Evolutionary conservation across 768 basidiomycete species (phyloP), one percentile per base, ranked within the genome.

Genomic region (Boletus reticuloceps): DNA sequence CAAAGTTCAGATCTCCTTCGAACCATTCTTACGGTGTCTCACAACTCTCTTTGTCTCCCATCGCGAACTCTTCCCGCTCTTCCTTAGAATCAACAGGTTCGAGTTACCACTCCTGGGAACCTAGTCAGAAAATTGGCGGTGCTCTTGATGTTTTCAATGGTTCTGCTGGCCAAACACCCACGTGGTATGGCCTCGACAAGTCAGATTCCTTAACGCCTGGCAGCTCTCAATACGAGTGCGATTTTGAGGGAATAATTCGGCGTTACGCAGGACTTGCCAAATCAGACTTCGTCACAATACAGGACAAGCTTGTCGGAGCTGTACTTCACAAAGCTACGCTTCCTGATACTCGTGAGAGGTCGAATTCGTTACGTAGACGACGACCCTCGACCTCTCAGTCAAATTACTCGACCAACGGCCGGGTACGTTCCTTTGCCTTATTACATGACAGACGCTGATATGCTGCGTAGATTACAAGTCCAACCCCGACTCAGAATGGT

Each of bases 351-450:
- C 82, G 82, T 12, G 82, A 84, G 61, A 82, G 89, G 44, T 75
- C 80, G 0, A 84, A 82, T 50, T 91, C 89, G n/a, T 74, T 89
- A 60, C 79, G 89, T 53, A 82, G 83, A 58, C 80, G 91, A 47
- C 78, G 89, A 38, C 89, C 88, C 12, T 91, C 89, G 1, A 89
- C 87, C 14, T 89, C 90, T n/a, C 89, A 91, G 69, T 88, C 89
- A 12, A 86, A 83, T 63, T 86, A 89, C 64, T 85, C 85, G 1
- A 72, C 71, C 43, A 79, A 74, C 51, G 81, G 79, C n/a, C 77
- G 80, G 51, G 79, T 80, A 56, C 44, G 74, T 65, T 13, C 34
- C 45, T 45, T 22, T 54, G 4, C 27, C 38, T 54, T 53, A 19
- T 43, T 19, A 32, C 10, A 41, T 45, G 45, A 34, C 38, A 55